Conservation (phyloP, 23 red algal species). For the Agarophyton chilense region DNA sequence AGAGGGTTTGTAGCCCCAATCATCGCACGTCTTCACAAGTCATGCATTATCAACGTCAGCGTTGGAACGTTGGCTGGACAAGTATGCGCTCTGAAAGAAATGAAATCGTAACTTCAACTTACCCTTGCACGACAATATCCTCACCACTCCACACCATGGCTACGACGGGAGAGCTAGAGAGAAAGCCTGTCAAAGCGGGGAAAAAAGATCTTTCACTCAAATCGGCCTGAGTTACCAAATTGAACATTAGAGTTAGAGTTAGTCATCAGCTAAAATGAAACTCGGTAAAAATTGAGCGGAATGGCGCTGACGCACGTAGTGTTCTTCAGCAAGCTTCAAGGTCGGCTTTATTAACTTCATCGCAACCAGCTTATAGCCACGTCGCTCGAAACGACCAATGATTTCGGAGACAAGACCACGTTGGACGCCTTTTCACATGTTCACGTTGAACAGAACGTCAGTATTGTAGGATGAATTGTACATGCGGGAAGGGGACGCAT, state of each 20-base stretch:
- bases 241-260: background rate
- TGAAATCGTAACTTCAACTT: background rate
- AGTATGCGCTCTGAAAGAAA: background rate
- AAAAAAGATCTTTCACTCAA: slow-evolving; percentile 84
- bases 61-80: background rate
- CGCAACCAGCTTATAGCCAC: slow-evolving; percentile 82
- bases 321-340: slow-evolving; percentile 63
- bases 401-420: slow-evolving; percentile 80
- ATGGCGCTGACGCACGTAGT: slow-evolving; percentile 72
- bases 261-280: too few relatives aligned
- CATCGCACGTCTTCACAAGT: slow-evolving; percentile 55
- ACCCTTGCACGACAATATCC: slow-evolving; percentile 83
- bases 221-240: slow-evolving; percentile 19
- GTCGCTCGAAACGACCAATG: slow-evolving; percentile 89
- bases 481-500: background rate
- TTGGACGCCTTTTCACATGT: slow-evolving; percentile 58
- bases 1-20: slow-evolving; percentile 95
- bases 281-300: too few relatives aligned
- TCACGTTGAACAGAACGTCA: background rate
- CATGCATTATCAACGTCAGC: background rate
- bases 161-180: slow-evolving; percentile 86
- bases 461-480: background rate
- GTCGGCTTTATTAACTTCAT: slow-evolving; percentile 84
- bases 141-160: slow-evolving; percentile 96
- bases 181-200: slow-evolving; percentile 72